Conservation (phyloP, 345 rosid species). For the Alliaria petiolata region DNA sequence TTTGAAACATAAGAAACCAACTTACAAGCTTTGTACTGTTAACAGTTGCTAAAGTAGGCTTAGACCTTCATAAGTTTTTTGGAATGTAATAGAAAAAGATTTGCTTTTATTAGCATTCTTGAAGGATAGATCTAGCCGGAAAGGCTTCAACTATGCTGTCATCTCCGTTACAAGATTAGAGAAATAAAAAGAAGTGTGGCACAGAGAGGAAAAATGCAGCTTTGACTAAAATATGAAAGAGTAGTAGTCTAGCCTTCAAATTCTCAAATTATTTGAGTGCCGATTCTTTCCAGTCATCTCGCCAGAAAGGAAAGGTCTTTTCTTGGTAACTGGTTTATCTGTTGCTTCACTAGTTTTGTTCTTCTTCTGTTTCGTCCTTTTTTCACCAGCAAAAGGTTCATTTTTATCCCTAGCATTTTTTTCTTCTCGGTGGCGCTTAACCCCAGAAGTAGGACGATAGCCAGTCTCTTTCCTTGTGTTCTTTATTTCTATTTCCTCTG, state of each 20-base stretch:
- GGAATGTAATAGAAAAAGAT: background rate
- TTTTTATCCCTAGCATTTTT: constrained; percentile 29
- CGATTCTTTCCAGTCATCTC: constrained; percentile 45
- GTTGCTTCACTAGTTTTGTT: constrained; percentile 29
- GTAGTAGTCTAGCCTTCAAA: constrained; percentile 23
- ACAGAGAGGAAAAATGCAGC: background rate
- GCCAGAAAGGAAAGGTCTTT: constrained; percentile 42
- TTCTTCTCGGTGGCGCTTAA: constrained; percentile 35
- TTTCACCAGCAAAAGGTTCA: constrained; percentile 20
- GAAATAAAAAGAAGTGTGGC: background rate
- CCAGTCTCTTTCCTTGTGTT: constrained; percentile 55
- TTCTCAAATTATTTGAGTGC: constrained; percentile 36
- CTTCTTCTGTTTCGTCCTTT: constrained; percentile 27
- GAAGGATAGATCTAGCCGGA: constrained; percentile 1
- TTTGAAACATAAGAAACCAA: constrained; percentile 3
- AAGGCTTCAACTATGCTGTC: background rate
- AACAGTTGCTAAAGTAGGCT: background rate
- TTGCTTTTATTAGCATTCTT: background rate
- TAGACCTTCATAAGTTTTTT: constrained; percentile 2
- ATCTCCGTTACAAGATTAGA: background rate
- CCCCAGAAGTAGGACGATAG: constrained; percentile 34
- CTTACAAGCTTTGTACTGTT: constrained; percentile 9
- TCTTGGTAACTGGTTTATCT: constrained; percentile 30
- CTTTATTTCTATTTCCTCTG: constrained; percentile 37
- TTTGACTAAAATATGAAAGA: background rate